Evolutionary conservation across 1,284 basidiomycete genomes (phyloP).

Genomic region (Tilletia setariae): DNA sequence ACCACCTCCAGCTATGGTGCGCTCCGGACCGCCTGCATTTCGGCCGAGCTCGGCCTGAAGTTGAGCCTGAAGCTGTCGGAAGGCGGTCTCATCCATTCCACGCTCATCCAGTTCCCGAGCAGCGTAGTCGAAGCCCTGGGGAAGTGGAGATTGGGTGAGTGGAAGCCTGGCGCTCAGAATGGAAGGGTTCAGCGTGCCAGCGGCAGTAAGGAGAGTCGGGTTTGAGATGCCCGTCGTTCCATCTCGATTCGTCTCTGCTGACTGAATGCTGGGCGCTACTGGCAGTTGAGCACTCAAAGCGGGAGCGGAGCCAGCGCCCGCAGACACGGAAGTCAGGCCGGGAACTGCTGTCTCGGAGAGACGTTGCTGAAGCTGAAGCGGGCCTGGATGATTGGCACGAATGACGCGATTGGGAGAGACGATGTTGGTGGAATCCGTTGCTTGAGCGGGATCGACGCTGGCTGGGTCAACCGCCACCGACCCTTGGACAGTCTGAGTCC

Average conservation of each 20-base stretch:
- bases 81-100: conserved; percentile 43
- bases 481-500: not conserved
- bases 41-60: conserved; percentile 38
- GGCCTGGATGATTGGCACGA: conserved; percentile 44
- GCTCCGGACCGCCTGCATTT: conserved; percentile 20
- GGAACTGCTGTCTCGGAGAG: conserved; percentile 21
- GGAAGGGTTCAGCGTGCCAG: not conserved
- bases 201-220: not conserved
- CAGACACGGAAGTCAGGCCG: too few relatives aligned
- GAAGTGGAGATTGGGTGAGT: not conserved
- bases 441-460: not conserved
- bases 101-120: conserved; percentile 37
- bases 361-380: conserved; percentile 39
- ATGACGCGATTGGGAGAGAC: not conserved
- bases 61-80: conserved; percentile 44
- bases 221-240: not conserved
- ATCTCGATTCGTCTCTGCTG: too few relatives aligned
- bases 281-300: too few relatives aligned
- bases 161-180: not conserved
- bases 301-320: too few relatives aligned
- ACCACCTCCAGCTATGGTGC: conserved; percentile 24
- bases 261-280: too few relatives aligned
- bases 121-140: conserved; percentile 7
- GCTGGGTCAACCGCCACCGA: not conserved
- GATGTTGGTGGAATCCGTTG: not conserved